Base-by-base conservation (phyloP, 169 alveolate genomes). In the Plasmodium falciparum region DNA sequence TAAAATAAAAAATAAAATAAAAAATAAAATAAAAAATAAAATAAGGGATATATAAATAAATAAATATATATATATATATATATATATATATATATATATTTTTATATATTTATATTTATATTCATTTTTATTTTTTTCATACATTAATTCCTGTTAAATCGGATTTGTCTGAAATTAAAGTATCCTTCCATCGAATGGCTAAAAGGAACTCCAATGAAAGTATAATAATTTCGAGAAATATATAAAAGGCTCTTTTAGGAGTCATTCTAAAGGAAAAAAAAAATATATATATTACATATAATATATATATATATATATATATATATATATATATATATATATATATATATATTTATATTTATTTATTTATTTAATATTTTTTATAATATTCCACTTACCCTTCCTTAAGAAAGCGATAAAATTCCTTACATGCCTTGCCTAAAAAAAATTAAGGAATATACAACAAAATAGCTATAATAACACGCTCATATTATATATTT, bases 91-190 rank as follows among this genome's bases (percentile, higher is more conserved):
- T 22, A 72, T 12, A 9, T 39, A 73, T 73, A 69, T 12, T 20
- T 47, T 12, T n/a, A 17, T 39, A 54, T 20, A 54, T 59, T 39
- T 47, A 70, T 45, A 17, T 70, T 26, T 49, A 13, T 70, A n/a
- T 70, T 29, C 3, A 29, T 29, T 2, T 29, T 29, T 29, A 1
- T 29, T 29, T 29, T 29, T 29, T 29, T 5, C 43, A 2, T 73
- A 73, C 85, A 43, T 73, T 73, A 50, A 73, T 73, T 13, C 0
- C 56, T 6, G 85, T 24, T 13, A 73, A 20, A 49, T 73, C 85
- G 17, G 85, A 73, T 3, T 73, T 73, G 69, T 73, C 85, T 8
- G 85, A 73, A 43, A 73, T 56, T 50, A 73, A 73, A n/a, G 24
- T 52, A 39, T 73, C 58, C 49, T 50, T 73, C 85, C 85, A 73